These are phyloP conservation scores for Ogataea ganodermae DNA, from an alignment of 805 yeast genomes.

Conservation along the genomic window DNA sequence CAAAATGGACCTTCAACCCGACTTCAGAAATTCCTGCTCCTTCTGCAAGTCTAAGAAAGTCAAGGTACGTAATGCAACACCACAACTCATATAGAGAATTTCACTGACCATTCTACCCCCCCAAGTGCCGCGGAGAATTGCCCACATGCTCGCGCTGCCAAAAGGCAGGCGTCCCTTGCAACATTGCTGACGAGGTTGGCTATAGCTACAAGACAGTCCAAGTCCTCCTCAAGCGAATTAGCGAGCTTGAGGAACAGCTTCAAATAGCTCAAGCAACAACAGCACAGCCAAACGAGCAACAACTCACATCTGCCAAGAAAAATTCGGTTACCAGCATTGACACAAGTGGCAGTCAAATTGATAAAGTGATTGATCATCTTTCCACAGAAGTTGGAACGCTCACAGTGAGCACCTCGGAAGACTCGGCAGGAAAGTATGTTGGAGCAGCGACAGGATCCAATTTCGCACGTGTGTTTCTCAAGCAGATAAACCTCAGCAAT, in stretches of 20 bases:
- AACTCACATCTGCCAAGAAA: slow-evolving; percentile 1
- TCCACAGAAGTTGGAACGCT: slow-evolving; percentile 31
- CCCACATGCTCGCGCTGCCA: slow-evolving; percentile 25
- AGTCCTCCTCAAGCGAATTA: slow-evolving; percentile 14
- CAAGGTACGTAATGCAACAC: slow-evolving; percentile 18
- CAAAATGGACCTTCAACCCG: slow-evolving; percentile 16
- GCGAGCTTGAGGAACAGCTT: slow-evolving; percentile 20
- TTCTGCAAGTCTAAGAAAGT: slow-evolving; percentile 28
- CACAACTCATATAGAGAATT: too few relatives aligned
- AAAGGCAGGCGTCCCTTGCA: slow-evolving; percentile 22
- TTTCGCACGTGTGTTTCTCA: slow-evolving; percentile 25
- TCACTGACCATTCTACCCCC: neutral
- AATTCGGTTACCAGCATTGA: neutral
- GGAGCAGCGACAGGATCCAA: slow-evolving; percentile 33
- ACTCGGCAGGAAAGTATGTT: slow-evolving; percentile 25
- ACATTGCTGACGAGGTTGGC: slow-evolving; percentile 24
- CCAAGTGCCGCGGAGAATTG: slow-evolving; percentile 29
- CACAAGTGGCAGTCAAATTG: slow-evolving; percentile 7
- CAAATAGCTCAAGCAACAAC: neutral
- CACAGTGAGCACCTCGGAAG: slow-evolving; percentile 17
- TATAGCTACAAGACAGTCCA: slow-evolving; percentile 27
- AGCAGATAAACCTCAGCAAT: slow-evolving; percentile 23
- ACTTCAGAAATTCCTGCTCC: slow-evolving; percentile 24
- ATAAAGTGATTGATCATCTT: slow-evolving; percentile 24
- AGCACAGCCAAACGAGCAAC: slow-evolving; percentile 1